These are phyloP conservation scores for Candida taoyuanica DNA, from an alignment of 805 yeast species.

Conservation along the genomic window DNA sequence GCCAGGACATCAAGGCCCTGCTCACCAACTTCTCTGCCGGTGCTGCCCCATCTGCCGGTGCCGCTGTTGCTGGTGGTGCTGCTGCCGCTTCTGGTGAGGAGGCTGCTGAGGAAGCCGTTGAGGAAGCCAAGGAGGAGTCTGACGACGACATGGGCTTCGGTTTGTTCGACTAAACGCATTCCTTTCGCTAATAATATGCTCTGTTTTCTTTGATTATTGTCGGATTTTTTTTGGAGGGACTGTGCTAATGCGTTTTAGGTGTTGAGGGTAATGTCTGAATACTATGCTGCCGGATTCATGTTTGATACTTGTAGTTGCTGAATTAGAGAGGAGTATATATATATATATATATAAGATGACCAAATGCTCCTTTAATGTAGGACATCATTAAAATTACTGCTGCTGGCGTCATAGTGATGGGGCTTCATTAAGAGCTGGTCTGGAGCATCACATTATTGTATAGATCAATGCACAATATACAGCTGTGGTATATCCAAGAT, in stretches of 20 bases:
- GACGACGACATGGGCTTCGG: constrained; percentile 94
- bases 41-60: constrained; percentile 70
- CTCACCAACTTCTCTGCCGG: constrained; percentile 65
- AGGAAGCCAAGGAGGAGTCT: constrained; percentile 49
- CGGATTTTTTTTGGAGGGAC: constrained; percentile 4
- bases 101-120: constrained; percentile 58
- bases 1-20: constrained; percentile 79
- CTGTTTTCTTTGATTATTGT: too few relatives aligned
- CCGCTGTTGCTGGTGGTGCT: constrained; percentile 59
- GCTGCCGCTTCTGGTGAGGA: constrained; percentile 61
- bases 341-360: too few relatives aligned
- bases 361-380: too few relatives aligned
- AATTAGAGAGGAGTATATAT: not conserved
- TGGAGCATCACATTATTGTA: too few relatives aligned
- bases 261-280: constrained; percentile 3
- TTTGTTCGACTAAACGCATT: constrained; percentile 68
- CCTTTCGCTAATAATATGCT: not conserved
- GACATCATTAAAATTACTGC: too few relatives aligned
- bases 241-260: constrained; percentile 7
- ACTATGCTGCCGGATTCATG: constrained; percentile 10
- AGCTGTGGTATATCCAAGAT: too few relatives aligned
- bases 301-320: not conserved
- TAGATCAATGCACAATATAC: too few relatives aligned
- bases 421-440: too few relatives aligned
- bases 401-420: too few relatives aligned